Conservation (phyloP, 2,329 filamentous ascomycete species). For the Aspergillus neotritici region DNA sequence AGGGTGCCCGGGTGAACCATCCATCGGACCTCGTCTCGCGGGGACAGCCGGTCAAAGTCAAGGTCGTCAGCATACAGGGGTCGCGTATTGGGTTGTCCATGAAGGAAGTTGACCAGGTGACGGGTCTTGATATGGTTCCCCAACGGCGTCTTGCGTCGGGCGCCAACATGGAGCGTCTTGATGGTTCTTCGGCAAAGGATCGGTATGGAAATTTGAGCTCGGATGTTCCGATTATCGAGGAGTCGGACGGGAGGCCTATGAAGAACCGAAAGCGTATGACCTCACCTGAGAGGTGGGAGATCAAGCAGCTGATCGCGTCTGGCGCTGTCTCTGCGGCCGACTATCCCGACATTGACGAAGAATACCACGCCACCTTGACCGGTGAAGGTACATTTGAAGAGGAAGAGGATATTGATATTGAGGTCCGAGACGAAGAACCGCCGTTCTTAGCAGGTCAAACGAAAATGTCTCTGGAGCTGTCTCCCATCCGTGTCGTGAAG, state of each 20-base stretch:
- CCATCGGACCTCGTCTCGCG: constrained; percentile 78
- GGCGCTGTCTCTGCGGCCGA: constrained; percentile 89
- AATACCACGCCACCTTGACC: constrained; percentile 80
- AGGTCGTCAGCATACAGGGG: constrained; percentile 81
- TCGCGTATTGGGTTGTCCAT: constrained; percentile 82
- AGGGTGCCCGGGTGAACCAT: constrained; percentile 81
- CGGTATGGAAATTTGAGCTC: constrained; percentile 50
- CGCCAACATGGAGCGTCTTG: constrained; percentile 79
- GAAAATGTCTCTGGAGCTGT: constrained; percentile 89
- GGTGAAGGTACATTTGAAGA: constrained; percentile 85
- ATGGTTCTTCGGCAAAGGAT: constrained; percentile 52
- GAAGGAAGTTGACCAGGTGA: constrained; percentile 92
- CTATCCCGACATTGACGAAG: constrained; percentile 90
- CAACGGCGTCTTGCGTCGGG: constrained; percentile 76
- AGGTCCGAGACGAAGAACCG: constrained; percentile 91
- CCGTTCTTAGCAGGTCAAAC: constrained; percentile 95
- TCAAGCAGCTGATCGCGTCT: constrained; percentile 90
- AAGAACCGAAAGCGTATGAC: constrained; percentile 86
- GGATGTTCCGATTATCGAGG: constrained; percentile 60
- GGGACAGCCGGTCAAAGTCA: constrained; percentile 84
- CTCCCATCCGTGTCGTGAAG: constrained; percentile 93
- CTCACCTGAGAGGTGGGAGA: constrained; percentile 95
- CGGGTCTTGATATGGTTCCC: constrained; percentile 75
- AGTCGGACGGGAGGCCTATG: constrained; percentile 50
- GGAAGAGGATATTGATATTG: constrained; percentile 95